Base-by-base conservation (phyloP, 1,284 basidiomycete species). In the Papiliotrema terrestris region DNA sequence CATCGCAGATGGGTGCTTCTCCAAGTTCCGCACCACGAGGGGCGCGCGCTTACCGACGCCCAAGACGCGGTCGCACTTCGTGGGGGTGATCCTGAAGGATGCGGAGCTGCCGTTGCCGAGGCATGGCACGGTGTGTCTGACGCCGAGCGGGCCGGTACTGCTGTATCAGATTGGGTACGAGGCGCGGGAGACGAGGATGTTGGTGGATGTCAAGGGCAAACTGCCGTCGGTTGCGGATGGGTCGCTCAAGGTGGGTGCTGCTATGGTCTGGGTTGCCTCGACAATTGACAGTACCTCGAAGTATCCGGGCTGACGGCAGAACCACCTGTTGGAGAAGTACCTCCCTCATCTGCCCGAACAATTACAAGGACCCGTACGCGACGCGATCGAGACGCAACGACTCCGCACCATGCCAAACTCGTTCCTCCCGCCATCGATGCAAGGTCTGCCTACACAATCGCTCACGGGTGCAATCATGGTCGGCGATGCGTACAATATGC, bases 401-500 rank as follows among this genome's bases (percentile, higher is more conserved):
- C 78, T 95, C 23, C 83, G 92, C 13, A 85, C 86, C 19, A 98
- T 98, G 95, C 94, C 96, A 46, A 98, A 98, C 77, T 89, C 89
- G 0, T 97, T 91, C 81, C 82, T 99, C 2, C 91, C 94, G 0
- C 80, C 94, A 0, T 81, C 86, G 17, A 82, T 88, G 68, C 96
- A 98, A 72, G 90, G 89, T 13, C 61, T 65, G 5, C 52, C 75
- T 76, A 2, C 22, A 74, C 35, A 78, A 80, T 11, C 87, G 11
- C 60, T 72, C 17, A 43, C 49, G 52, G 93, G 94, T 20, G 86
- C 86, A 8, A 81, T 98, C 60, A 83, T 98, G 54, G 81, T 97
- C 41, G 96, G 96, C 4, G 96, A 98, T 74, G 87, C 95, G 1
- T 95, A 93, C 88, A 99, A 98, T 74, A 98, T 98, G 94, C 88